phyloP scores from a whole-genome alignment of 768 basidiomycete species.

The Leccinum rimulosum region DNA sequence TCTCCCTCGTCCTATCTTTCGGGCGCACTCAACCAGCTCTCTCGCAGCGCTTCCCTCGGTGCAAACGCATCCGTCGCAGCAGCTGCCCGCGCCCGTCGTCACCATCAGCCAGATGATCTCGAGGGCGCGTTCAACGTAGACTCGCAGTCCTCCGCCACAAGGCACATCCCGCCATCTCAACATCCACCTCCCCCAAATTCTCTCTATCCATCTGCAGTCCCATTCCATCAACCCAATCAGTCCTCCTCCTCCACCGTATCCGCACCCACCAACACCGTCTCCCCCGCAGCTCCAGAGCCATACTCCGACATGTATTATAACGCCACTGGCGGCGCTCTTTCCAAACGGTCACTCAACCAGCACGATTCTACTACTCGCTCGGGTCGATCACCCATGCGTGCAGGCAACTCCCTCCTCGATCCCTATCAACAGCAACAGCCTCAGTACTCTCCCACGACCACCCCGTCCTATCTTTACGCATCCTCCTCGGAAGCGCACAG shows the following conservation, averaged over 20 bases:
- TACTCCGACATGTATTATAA: conserved; percentile 64
- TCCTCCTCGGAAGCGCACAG: conserved; percentile 38
- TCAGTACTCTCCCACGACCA: conserved; percentile 55
- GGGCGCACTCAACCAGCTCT: conserved; percentile 50
- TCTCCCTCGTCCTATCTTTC: conserved; percentile 50
- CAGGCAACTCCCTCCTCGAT: conserved; percentile 57
- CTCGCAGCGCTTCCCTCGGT: conserved; percentile 68
- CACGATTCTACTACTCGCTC: conserved; percentile 51
- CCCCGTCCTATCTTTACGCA: conserved; percentile 45
- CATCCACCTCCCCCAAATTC: conserved; percentile 39
- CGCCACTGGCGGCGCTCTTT: conserved; percentile 43
- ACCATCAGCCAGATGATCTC: conserved; percentile 68
- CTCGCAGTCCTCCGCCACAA: conserved; percentile 19
- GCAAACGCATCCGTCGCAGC: conserved; percentile 39
- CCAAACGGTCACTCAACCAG: conserved; percentile 54
- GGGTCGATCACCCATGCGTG: conserved; percentile 63
- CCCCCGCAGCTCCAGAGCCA: conserved; percentile 36
- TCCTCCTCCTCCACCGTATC: conserved; percentile 1
- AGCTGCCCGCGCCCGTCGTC: conserved; percentile 55
- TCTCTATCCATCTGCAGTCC: conserved; percentile 57
- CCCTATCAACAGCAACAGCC: conserved; percentile 70
- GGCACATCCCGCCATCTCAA: conserved; percentile 33
- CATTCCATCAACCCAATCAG: conserved; percentile 50
- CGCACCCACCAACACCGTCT: conserved; percentile 31
- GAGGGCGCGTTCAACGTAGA: conserved; percentile 50